phyloP scores from a whole-genome alignment of 148 eudicot genomes.

The Drosera capensis region DNA sequence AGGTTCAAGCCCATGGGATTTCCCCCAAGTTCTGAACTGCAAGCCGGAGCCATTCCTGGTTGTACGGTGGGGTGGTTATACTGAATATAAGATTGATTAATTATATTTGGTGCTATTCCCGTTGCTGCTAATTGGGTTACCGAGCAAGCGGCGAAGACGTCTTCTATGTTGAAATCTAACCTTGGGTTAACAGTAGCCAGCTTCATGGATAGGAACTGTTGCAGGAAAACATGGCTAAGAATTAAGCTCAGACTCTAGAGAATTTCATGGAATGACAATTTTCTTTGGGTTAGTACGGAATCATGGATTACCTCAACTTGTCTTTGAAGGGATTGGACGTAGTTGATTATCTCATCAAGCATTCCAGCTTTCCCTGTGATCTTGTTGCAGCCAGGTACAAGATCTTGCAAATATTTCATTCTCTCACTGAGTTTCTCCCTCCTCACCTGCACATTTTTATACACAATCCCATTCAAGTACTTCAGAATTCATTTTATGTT shows the following conservation, averaged over 20 bases:
- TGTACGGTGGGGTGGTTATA: conserved; percentile 17
- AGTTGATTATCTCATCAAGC: conserved; percentile 94
- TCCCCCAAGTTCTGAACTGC: conserved; percentile 29
- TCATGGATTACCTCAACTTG: conserved; percentile 74
- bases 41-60: conserved; percentile 32
- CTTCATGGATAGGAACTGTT: conserved; percentile 94
- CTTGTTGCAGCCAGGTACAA: conserved; percentile 93
- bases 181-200: conserved; percentile 69
- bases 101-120: conserved; percentile 32
- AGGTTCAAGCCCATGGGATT: conserved; percentile 28
- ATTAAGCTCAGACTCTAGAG: no score
- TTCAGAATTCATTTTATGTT: background rate
- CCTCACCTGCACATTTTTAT: conserved; percentile 40
- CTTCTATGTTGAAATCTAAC: conserved; percentile 64
- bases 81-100: conserved; percentile 32
- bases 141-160: conserved; percentile 39
- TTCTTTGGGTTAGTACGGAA: background rate
- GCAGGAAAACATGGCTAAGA: no score
- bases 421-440: conserved; percentile 93
- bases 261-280: background rate
- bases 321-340: conserved; percentile 95
- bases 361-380: conserved; percentile 96
- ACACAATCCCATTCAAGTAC: background rate
- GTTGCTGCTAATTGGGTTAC: conserved; percentile 33
- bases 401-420: conserved; percentile 87